A percentile compares a stretch with the other conserved stretches of the same genome.
Conservation (phyloP, 768 basidiomycete species). For the Lentinula boryana region DNA sequence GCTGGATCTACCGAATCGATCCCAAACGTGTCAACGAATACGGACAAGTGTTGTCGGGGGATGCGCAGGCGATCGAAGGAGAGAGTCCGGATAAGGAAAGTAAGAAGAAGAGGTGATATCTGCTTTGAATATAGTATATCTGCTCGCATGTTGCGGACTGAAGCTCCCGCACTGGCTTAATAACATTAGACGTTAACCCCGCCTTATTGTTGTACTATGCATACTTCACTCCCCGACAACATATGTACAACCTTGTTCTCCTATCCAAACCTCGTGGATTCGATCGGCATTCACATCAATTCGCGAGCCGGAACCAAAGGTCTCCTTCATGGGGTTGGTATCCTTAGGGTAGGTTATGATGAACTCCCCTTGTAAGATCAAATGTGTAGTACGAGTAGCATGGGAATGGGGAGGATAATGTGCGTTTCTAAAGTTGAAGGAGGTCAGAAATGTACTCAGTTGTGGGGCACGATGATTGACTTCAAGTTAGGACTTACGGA, state of each 20-base stretch:
- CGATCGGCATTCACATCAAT: neutral
- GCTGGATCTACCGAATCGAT: conserved; percentile 97
- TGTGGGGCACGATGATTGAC: neutral
- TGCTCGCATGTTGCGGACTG: neutral
- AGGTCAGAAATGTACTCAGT: too few species aligned
- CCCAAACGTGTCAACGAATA: conserved; percentile 95
- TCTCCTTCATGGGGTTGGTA: neutral
- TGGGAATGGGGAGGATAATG: too few species aligned
- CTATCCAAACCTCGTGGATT: neutral
- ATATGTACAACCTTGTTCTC: neutral
- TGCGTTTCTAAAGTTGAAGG: too few species aligned
- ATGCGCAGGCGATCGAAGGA: conserved; percentile 28
- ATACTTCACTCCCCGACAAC: neutral
- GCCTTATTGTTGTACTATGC: too few species aligned
- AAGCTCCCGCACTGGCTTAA: too few species aligned
- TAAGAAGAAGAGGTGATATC: conserved; percentile 36
- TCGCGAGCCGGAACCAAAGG: neutral
- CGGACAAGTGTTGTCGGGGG: conserved; percentile 70
- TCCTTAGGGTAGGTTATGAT: neutral
- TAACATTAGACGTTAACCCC: too few species aligned
- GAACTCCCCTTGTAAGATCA: too few species aligned
- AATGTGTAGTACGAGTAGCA: too few species aligned
- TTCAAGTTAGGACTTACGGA: neutral
- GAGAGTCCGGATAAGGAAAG: conserved; percentile 39
- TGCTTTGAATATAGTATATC: neutral